Evolutionary conservation across 495 filamentous ascomycete species (phyloP), one percentile per base, ranked within the genome.

Genomic region (Staphylotrichum tortipilum): DNA sequence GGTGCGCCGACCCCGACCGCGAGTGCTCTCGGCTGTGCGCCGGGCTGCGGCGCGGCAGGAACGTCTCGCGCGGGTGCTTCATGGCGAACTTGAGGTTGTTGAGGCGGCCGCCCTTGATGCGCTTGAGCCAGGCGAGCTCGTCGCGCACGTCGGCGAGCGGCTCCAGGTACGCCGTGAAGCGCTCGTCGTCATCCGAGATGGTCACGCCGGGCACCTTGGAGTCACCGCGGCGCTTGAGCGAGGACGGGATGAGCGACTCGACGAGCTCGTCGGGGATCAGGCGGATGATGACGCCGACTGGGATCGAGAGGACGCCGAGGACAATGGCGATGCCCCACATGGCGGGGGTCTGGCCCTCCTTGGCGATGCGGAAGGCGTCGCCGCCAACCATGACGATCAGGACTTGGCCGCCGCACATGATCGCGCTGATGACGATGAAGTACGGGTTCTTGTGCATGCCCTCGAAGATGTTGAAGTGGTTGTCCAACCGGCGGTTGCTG

Each of bases 381-480:
- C 80, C 79, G 17, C 88, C 88, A 24, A 90, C 77, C 52, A 82
- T 88, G 49, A 92, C 73, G 54, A 94, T 94, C 62, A 89, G 76
- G 53, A 92, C 66, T 57, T 94, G 88, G 28, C 82, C 83, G 22
- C 75, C 87, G 50, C 86, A 73, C 79, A 94, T 91, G 58, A 90
- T 70, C 39, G 73, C 57, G 68, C 86, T 89, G 68, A 94, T 90
- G n/a, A 66, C 78, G 6, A 92, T 68, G 70, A 94, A 94, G 71
- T 85, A 90, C 65, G 75, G 82, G 65, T 94, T 94, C 40, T 75
- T 71, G 53, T 72, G 71, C 49, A 92, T 76, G 41, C 86, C 86
- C 64, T 90, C 86, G 58, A 94, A 88, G 38, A 94, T 89, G 68
- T 94, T 94, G 72, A 91, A 80, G 15, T 83, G 76, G 68, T 94